Evolutionary conservation across 1,284 basidiomycete genomes (phyloP), one percentile per base, ranked within the genome.

Genomic region (Sutorius eximius): DNA sequence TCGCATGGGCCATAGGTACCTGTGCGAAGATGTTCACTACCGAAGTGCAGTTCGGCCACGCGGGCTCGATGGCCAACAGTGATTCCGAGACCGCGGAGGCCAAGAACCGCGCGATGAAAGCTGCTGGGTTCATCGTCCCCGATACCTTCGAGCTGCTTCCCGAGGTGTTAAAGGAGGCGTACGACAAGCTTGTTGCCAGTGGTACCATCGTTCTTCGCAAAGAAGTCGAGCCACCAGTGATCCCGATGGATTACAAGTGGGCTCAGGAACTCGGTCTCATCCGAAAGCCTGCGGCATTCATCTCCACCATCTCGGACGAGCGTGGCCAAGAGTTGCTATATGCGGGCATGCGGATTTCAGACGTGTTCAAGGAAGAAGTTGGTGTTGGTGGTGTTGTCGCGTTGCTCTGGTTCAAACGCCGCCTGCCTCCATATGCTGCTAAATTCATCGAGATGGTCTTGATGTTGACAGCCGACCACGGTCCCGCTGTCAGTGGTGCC

Each of bases 181-280:
- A 98, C 79, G 85, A 95, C 64, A 78, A 76, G 59, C 89, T 99
- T 60, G 90, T 98, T 53, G 70, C 74, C 60, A 73, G 72, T 45
- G 93, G 95, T 50, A 69, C 77, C 44, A 86, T 98, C 73, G 74
- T 78, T 46, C 89, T 87, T 62, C 81, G 86, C 78, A 64, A 78
- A 49, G 96, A 98, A 79, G 80, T 87, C 55, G 91, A 95, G 40
- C 94, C 95, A 32, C 96, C 96, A 22, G 87, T 92, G 61, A 98
- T 98, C 72, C 96, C 96, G 29, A 96, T 98, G 93, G 96, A 99
- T 80, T 99, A 98, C 89, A 97, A 98, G 82, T 98, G 96, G 96
- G 96, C 96, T 43, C 89, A 93, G 80, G 96, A 98, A 79, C 89
- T 98, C 56, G 96, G 96, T 56, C 88, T 98, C 73, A 95, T 99